Conservation (phyloP, 2,329 filamentous ascomycete genomes). For the Aspergillus brunneoviolaceus region DNA sequence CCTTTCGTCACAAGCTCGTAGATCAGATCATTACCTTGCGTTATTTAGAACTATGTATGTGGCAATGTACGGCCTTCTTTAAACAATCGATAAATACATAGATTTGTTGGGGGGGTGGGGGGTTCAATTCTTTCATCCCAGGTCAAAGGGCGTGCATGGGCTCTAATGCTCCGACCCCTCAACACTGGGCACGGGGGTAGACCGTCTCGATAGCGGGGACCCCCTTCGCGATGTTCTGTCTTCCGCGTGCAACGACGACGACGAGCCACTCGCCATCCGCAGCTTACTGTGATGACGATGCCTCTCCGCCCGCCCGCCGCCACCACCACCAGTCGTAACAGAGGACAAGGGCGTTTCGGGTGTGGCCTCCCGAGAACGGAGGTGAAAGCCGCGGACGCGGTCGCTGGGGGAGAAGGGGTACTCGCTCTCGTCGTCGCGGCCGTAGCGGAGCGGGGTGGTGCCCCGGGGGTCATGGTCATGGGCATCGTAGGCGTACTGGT, state of each 20-base stretch:
- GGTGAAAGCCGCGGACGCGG: slow-evolving; percentile 25
- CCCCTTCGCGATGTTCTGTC: slow-evolving; percentile 19
- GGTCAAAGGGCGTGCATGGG: too few relatives aligned
- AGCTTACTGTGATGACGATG: slow-evolving; percentile 19
- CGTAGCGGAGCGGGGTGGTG: slow-evolving; percentile 27
- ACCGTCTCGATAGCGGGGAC: slow-evolving; percentile 38
- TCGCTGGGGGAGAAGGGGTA: slow-evolving; percentile 31
- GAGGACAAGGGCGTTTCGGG: slow-evolving; percentile 29
- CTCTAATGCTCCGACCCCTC: slow-evolving; percentile 29
- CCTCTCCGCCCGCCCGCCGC: not conserved
- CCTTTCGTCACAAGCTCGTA: too few relatives aligned
- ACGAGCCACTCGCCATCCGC: slow-evolving; percentile 17
- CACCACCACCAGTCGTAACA: too few relatives aligned
- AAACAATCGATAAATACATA: too few relatives aligned
- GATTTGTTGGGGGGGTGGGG: too few relatives aligned
- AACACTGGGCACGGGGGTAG: slow-evolving; percentile 23
- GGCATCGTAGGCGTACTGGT: slow-evolving; percentile 51
- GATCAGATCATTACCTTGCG: too few relatives aligned
- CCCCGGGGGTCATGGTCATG: slow-evolving; percentile 60
- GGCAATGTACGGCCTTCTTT: too few relatives aligned
- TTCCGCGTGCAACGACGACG: slow-evolving; percentile 23
- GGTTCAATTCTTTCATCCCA: too few relatives aligned
- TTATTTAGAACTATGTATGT: too few relatives aligned
- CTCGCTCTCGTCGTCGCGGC: slow-evolving; percentile 21
- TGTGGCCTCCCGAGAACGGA: slow-evolving; percentile 34